These are phyloP conservation scores for Fraxinus latifolia DNA, from an alignment of 305 asterid species.

Conservation along the genomic window DNA sequence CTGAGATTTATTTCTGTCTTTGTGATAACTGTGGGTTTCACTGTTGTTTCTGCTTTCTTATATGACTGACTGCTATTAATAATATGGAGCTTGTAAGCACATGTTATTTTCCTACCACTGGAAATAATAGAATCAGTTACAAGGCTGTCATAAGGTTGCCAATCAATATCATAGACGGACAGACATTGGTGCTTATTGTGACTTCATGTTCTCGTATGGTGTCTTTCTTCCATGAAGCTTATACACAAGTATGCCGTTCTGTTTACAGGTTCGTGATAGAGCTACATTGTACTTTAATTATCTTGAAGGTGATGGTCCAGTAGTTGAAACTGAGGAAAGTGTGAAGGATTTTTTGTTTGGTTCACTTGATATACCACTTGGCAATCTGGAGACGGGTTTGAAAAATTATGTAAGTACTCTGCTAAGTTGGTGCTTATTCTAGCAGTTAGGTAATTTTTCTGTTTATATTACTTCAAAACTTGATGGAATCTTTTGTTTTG, in stretches of 20 bases:
- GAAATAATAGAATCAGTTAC: background rate
- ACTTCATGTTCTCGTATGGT: background rate
- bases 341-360: slow-evolving; percentile 87
- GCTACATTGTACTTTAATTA: slow-evolving; percentile 89
- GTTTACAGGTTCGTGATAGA: slow-evolving; percentile 83
- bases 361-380: slow-evolving; percentile 70
- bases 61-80: background rate
- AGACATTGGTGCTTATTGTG: slow-evolving; percentile 11
- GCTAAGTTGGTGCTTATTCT: slow-evolving; percentile 2
- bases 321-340: slow-evolving; percentile 74
- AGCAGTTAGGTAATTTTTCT: slow-evolving; percentile 9
- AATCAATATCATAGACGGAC: background rate
- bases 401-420: slow-evolving; percentile 64
- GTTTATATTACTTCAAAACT: slow-evolving; percentile 11
- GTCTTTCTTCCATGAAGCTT: slow-evolving; percentile 21
- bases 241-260: slow-evolving; percentile 7
- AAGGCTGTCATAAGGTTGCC: background rate
- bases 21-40: background rate
- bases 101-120: background rate
- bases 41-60: background rate
- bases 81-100: background rate
- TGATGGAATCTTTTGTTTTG: slow-evolving; percentile 16
- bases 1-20: background rate
- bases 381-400: slow-evolving; percentile 79
- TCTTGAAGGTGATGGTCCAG: slow-evolving; percentile 84